Evolutionary conservation across 352 stramenopile genomes (phyloP).

Genomic region (Phytophthora uliginosa): DNA sequence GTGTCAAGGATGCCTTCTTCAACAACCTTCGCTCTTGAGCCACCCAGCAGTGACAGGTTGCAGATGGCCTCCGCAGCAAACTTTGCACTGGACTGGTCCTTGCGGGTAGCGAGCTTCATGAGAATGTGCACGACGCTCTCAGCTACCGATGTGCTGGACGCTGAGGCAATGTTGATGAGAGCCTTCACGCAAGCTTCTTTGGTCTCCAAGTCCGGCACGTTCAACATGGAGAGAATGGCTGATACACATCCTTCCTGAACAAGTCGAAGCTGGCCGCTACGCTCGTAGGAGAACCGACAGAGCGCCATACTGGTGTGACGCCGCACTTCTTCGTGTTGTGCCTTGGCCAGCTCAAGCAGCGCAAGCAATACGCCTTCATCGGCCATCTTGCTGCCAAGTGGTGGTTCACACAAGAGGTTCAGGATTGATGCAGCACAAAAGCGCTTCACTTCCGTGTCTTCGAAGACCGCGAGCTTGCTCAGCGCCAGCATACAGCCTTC

Average conservation of each 20-base stretch:
- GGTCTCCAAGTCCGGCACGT: conserved; percentile 79
- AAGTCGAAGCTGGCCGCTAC: conserved; percentile 69
- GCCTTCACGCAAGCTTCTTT: conserved; percentile 89
- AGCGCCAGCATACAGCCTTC: conserved; percentile 84
- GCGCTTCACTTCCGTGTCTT: conserved; percentile 85
- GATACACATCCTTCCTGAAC: conserved; percentile 88
- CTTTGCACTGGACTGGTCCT: conserved; percentile 59
- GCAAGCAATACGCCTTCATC: conserved; percentile 81
- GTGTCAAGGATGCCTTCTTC: conserved; percentile 87
- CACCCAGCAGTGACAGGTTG: conserved; percentile 80
- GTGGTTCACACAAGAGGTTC: conserved; percentile 74
- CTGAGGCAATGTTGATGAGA: conserved; percentile 87
- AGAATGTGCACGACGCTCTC: conserved; percentile 86
- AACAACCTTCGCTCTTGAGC: conserved; percentile 74
- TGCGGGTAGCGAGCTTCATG: conserved; percentile 78
- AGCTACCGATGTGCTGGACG: conserved; percentile 63
- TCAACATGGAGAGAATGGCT: conserved; percentile 88
- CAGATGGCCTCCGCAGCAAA: conserved; percentile 83
- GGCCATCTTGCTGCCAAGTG: conserved; percentile 63
- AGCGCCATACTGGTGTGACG: conserved; percentile 88
- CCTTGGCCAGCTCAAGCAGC: conserved; percentile 82
- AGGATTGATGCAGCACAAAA: conserved; percentile 86
- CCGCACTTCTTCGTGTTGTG: conserved; percentile 82
- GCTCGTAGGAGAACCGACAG: conserved; percentile 87
- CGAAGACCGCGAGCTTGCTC: conserved; percentile 78